Percentiles rank a stretch among this genome's conserved stretches.
Evolutionary conservation across 164 flowering plant genomes (phyloP).

Genomic region (Umbilicus rupestris): DNA sequence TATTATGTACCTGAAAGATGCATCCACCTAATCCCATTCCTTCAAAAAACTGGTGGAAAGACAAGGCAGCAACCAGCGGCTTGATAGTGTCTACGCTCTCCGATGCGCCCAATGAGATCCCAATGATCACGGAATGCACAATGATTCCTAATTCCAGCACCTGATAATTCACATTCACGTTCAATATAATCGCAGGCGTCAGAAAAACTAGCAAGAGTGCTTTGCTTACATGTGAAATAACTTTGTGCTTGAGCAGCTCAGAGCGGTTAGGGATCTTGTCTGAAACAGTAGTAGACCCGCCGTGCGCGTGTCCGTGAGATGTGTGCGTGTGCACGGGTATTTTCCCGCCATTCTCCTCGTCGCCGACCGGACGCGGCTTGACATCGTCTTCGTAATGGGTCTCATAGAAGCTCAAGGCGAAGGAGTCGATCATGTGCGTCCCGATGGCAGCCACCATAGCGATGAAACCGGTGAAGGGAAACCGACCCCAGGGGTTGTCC

Average conservation of each 20-base stretch:
- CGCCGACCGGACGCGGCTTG: conserved; percentile 17
- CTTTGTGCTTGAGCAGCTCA: conserved; percentile 23
- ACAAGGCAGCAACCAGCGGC: conserved; percentile 38
- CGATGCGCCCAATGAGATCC: conserved; percentile 42
- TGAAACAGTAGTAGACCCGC: conserved; percentile 19
- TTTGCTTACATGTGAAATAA: conserved; percentile 33
- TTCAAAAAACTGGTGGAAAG: conserved; percentile 52
- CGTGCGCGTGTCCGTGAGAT: conserved; percentile 64
- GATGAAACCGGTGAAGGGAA: conserved; percentile 79
- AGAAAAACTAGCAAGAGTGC: neutral
- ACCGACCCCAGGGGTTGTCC: conserved; percentile 55
- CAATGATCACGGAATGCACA: conserved; percentile 51
- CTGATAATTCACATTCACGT: conserved; percentile 10
- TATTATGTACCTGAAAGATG: conserved; percentile 35
- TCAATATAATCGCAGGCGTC: no score
- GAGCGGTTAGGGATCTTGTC: neutral
- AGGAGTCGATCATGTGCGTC: conserved; percentile 64
- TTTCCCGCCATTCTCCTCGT: conserved; percentile 67
- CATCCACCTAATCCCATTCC: conserved; percentile 60
- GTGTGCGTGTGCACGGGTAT: conserved; percentile 90
- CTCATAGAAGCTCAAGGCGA: conserved; percentile 76
- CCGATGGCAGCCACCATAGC: conserved; percentile 70
- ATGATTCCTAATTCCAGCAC: conserved; percentile 49
- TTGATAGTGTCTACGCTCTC: conserved; percentile 26
- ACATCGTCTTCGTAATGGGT: conserved; percentile 25